A percentile compares a stretch with the other conserved stretches of the same genome.
Evolutionary conservation across 805 yeast genomes (phyloP).

Genomic region (Pichia pseudocactophila): DNA sequence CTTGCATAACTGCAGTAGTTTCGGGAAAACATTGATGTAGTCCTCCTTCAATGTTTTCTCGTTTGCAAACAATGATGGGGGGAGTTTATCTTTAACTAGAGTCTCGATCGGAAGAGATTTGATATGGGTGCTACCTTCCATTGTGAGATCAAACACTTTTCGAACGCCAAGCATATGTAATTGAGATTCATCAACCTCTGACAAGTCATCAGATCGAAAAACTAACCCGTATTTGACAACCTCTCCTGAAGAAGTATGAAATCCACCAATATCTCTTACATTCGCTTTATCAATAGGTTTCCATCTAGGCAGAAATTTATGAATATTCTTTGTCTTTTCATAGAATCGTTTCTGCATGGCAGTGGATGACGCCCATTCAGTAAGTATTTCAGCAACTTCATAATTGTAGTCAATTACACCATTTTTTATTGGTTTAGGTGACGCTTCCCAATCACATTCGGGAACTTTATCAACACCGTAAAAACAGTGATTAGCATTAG

Average conservation of each 20-base stretch:
- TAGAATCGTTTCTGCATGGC: constrained; percentile 48
- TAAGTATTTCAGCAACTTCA: constrained; percentile 40
- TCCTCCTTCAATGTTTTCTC: no score
- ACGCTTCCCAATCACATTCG: constrained; percentile 21
- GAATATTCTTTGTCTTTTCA: constrained; percentile 27
- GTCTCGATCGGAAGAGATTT: no score
- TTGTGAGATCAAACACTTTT: constrained; percentile 54
- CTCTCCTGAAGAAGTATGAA: constrained; percentile 32
- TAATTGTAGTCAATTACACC: constrained; percentile 48
- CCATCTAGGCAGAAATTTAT: constrained; percentile 43
- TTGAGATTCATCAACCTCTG: constrained; percentile 45
- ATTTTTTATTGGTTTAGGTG: constrained; percentile 19
- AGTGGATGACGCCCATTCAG: constrained; percentile 34
- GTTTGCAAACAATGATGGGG: no score
- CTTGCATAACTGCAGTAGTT: constrained; percentile 41
- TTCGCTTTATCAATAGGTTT: constrained; percentile 61
- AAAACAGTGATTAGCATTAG: constrained; percentile 75
- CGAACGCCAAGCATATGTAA: constrained; percentile 39
- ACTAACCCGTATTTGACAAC: constrained; percentile 45
- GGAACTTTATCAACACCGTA: constrained; percentile 40
- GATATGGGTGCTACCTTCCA: constrained; percentile 34
- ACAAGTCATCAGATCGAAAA: constrained; percentile 58
- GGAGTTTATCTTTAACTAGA: no score
- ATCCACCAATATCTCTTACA: constrained; percentile 79
- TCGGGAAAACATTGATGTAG: constrained; percentile 47